A percentile compares a stretch with the other conserved stretches of the same genome.
phyloP scores from a whole-genome alignment of 108 stramenopile species.

The Seminavis robusta region DNA sequence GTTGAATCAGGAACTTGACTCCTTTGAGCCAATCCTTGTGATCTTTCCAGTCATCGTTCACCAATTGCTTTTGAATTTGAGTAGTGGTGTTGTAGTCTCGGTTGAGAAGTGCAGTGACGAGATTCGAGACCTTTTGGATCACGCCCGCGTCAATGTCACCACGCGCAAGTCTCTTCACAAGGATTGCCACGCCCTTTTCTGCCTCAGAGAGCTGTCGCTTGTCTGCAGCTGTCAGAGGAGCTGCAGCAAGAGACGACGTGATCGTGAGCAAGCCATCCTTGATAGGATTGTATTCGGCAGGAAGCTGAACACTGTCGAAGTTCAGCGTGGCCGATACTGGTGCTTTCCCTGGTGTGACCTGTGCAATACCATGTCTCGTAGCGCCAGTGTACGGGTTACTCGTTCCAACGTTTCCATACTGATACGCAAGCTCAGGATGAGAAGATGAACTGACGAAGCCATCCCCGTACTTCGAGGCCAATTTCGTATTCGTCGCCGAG shows the following conservation, averaged over 20 bases:
- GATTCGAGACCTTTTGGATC: conserved; percentile 34
- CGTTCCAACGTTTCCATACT: conserved; percentile 89
- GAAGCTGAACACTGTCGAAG: conserved; percentile 33
- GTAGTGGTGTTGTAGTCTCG: conserved; percentile 64
- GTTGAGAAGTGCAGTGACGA: conserved; percentile 46
- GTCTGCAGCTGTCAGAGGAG: conserved; percentile 45
- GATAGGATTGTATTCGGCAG: conserved; percentile 48
- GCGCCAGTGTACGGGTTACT: conserved; percentile 77
- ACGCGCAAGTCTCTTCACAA: conserved; percentile 64
- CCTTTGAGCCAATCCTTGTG: conserved; percentile 98
- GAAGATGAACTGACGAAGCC: conserved; percentile 88
- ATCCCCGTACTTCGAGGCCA: conserved; percentile 86
- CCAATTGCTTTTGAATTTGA: conserved; percentile 68
- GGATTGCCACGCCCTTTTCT: conserved; percentile 74
- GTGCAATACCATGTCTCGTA: conserved; percentile 73
- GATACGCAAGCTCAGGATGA: conserved; percentile 76
- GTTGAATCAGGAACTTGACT: conserved; percentile 85
- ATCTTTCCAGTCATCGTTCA: conserved; percentile 80
- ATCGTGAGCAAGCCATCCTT: conserved; percentile 51
- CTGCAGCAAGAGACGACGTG: conserved; percentile 37
- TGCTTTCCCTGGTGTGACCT: conserved; percentile 44
- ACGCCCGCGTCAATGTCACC: conserved; percentile 61
- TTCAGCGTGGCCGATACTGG: conserved; percentile 68
- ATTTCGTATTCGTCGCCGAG: conserved; percentile 24
- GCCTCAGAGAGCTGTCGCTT: conserved; percentile 72